Percentiles rank a stretch among this genome's conserved stretches.
phyloP scores from a whole-genome alignment of 768 basidiomycete genomes.

The Trametopsis cervina region DNA sequence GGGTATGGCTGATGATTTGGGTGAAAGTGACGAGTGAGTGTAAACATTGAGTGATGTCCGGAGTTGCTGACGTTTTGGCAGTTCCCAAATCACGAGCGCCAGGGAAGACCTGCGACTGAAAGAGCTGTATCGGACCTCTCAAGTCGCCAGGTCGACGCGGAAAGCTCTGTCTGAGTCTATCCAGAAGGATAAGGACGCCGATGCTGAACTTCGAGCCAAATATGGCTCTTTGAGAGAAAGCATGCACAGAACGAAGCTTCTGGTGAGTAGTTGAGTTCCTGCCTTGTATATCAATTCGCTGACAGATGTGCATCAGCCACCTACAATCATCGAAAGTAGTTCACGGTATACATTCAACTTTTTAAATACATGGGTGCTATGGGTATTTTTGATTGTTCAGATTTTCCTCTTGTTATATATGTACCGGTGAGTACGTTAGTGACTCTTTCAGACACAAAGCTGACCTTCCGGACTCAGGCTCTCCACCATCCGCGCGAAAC shows the following conservation, averaged over 20 bases:
- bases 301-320: slow-evolving; percentile 10
- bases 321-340: slow-evolving; percentile 9
- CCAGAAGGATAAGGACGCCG: slow-evolving; percentile 30
- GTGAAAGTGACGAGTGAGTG: slow-evolving; percentile 52
- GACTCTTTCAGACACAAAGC: too few relatives aligned
- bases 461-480: slow-evolving; percentile 39
- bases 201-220: slow-evolving; percentile 29
- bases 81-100: slow-evolving; percentile 30
- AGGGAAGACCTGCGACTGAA: slow-evolving; percentile 39
- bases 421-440: slow-evolving; percentile 54
- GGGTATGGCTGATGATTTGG: slow-evolving; percentile 48
- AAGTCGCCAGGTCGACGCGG: slow-evolving; percentile 43
- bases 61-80: slow-evolving; percentile 22
- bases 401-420: slow-evolving; percentile 40
- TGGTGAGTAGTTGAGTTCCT: slow-evolving; percentile 28
- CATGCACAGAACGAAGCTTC: slow-evolving; percentile 29
- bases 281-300: background rate
- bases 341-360: slow-evolving; percentile 16
- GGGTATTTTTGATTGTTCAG: slow-evolving; percentile 35
- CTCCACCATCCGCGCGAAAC: slow-evolving; percentile 38
- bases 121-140: slow-evolving; percentile 48
- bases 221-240: slow-evolving; percentile 28
- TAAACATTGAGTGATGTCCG: slow-evolving; percentile 6
- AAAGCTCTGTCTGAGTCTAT: slow-evolving; percentile 36
- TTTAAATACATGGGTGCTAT: slow-evolving; percentile 25